Conservation (phyloP, 331 rosid genomes). For the Quercus phellos region DNA sequence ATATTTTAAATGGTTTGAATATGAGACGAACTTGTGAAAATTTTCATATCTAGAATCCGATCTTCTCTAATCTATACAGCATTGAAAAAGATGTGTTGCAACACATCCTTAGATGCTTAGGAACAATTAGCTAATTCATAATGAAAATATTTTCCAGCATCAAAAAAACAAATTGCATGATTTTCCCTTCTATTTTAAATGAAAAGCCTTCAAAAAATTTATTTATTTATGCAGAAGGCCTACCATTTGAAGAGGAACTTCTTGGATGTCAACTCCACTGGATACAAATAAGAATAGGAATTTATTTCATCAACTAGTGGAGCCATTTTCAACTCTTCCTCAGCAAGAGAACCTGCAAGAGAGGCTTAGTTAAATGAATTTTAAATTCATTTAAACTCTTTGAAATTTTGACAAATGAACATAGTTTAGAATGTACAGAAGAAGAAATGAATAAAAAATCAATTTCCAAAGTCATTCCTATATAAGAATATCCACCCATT, state of each 20-base stretch:
- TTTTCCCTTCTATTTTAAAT: neutral
- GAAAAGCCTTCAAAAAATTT: neutral
- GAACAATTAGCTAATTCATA: neutral
- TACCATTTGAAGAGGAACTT: slow-evolving; percentile 78
- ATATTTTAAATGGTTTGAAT: neutral
- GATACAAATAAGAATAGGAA: slow-evolving; percentile 82
- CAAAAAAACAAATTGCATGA: neutral
- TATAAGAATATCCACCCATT: neutral
- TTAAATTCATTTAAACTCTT: neutral
- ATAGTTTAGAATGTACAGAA: too few relatives aligned
- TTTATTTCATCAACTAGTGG: slow-evolving; percentile 64
- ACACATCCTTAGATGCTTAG: neutral
- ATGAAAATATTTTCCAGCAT: neutral
- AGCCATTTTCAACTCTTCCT: slow-evolving; percentile 60
- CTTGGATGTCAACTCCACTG: slow-evolving; percentile 66
- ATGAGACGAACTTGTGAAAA: neutral
- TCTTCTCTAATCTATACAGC: neutral
- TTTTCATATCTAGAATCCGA: neutral
- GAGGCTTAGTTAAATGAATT: neutral
- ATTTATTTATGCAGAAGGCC: neutral
- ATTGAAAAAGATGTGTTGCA: neutral
- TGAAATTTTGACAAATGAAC: too few relatives aligned
- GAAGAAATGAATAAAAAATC: neutral
- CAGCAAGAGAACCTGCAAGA: slow-evolving; percentile 65
- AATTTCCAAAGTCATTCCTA: too few relatives aligned